Conservation (phyloP, 148 eudicot species). For the Arbutus unedo region DNA sequence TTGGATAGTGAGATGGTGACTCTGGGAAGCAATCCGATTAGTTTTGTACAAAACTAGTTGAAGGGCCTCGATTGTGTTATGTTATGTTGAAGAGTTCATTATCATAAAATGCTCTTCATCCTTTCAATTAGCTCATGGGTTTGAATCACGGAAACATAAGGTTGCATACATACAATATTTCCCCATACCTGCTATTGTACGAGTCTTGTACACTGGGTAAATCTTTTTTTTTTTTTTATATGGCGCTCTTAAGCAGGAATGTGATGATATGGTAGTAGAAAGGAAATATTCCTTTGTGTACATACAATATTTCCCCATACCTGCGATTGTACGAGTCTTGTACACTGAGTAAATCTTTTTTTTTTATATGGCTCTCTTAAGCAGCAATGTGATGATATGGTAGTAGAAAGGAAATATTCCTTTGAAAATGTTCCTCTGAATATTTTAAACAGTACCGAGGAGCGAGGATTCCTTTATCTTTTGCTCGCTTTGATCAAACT, state of each 20-base stretch:
- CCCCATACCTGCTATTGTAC: too few species aligned
- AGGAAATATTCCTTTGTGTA: not conserved
- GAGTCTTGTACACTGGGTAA: too few species aligned
- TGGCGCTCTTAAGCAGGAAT: not conserved
- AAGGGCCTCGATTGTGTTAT: not conserved
- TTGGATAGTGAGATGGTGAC: not conserved
- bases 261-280: too few species aligned
- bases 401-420: not conserved
- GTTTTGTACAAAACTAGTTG: slow-evolving; percentile 17
- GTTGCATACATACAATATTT: too few species aligned
- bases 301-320: too few species aligned
- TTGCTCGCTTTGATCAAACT: too few species aligned
- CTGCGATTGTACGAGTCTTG: too few species aligned
- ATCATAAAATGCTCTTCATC: not conserved
- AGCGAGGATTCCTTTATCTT: too few species aligned
- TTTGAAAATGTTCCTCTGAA: not conserved
- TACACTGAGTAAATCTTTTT: not conserved
- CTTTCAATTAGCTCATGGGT: not conserved
- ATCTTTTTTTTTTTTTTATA: not conserved
- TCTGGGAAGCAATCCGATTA: slow-evolving; percentile 6
- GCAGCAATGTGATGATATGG: not conserved
- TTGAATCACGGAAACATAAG: too few species aligned
- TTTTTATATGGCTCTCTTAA: not conserved
- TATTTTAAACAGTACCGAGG: not conserved
- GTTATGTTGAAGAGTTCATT: too few species aligned